These are phyloP conservation scores for Debaryomyces sp. DNA, from an alignment of 1,139 yeast genomes.

Conservation along the genomic window DNA sequence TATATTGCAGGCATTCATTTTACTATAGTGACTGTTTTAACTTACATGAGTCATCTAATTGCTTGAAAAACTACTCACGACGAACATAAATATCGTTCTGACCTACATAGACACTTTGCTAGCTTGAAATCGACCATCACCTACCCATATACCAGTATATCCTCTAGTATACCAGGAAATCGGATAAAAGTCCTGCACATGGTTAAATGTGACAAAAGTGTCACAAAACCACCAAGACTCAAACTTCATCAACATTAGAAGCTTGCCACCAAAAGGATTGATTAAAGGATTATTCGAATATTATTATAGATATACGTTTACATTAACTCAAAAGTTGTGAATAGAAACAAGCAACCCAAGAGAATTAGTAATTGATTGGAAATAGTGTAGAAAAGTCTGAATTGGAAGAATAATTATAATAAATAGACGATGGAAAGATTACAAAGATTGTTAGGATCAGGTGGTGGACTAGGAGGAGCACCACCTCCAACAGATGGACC, in stretches of 20 bases:
- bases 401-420: not conserved
- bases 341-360: not conserved
- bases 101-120: not conserved
- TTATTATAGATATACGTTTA: constrained; percentile 1
- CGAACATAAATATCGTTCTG: not conserved
- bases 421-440: constrained; percentile 61
- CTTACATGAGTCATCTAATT: not conserved
- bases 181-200: constrained; percentile 1
- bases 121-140: not conserved
- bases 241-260: constrained; percentile 4
- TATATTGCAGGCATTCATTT: not conserved
- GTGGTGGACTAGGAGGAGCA: constrained; percentile 59
- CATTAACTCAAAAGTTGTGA: not conserved
- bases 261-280: constrained; percentile 1
- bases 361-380: constrained; percentile 2
- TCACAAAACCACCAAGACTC: constrained; percentile 1
- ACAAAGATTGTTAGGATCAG: constrained; percentile 69
- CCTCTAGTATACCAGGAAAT: not conserved
- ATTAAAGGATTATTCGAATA: not conserved
- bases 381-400: not conserved
- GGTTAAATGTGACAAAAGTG: not conserved
- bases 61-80: not conserved
- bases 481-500: constrained; percentile 69
- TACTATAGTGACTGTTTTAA: not conserved
- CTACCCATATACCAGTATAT: not conserved